Evolutionary conservation across 1,139 yeast species (phyloP), one percentile per base, ranked within the genome.

Genomic region (Yamadazyma blattariae): DNA sequence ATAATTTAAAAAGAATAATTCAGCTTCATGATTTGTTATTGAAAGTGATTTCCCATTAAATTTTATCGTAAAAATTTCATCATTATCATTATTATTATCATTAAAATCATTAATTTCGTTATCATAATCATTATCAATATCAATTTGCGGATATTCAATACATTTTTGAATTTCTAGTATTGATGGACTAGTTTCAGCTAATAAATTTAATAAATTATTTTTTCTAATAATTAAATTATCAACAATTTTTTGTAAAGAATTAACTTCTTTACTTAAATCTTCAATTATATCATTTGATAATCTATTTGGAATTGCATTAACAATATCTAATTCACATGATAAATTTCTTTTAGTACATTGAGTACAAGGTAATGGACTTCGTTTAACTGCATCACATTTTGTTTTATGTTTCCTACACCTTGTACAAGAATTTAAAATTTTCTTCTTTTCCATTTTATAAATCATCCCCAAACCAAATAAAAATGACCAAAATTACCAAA

Each of bases 341-440:
- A 71, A 48, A 18, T 74, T 73, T 40, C 71, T 68, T 51, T 73
- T 76, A 11, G 62, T 45, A 52, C 88, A 81, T 20, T 75, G 71
- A 4, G 81, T 55, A 50, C 88, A 81, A 0, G 84, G 75, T 20
- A 57, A 50, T 2, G 87, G 86, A 29, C 65, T 57, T 17, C 76
- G 70, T 15, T 51, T 48, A 7, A 56, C 47, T 10, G 82, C 82
- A 50, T 80, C 82, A 56, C 87, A 81, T 46, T 71, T 76, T 17
- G 81, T 79, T 54, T 81, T 81, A 47, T 79, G 82, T 47, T 74
- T 74, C 30, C 87, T 66, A 53, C 88, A 81, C 29, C 83, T 59
- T 4, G 72, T 64, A 51, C 88, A 81, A 10, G 84, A 74, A 46
- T 78, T 77, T 39, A 80, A 61, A n/a, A 60, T 48, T 38, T 54